Evolutionary conservation across 1,284 basidiomycete genomes (phyloP), one percentile per base, ranked within the genome.

Genomic region (Ceratobasidium sp.): DNA sequence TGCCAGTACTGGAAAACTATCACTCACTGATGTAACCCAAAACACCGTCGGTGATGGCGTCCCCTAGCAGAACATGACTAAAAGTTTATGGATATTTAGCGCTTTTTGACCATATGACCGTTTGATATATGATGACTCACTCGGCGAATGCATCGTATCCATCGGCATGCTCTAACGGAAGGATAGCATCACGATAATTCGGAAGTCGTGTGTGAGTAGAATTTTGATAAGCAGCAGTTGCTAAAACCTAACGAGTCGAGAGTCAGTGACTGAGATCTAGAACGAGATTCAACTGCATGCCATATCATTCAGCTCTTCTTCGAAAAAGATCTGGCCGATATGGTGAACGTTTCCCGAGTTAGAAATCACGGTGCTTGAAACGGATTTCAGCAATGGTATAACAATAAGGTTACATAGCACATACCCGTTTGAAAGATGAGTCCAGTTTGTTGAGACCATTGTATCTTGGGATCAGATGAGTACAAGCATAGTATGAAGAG

Each of bases 321-420:
- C 89, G 78, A 91, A 91, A 86, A 91, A 91, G 83, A 90, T 90
- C 81, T 92, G 91, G 0, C 90, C 91, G 20, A 87, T 86, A 82
- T 92, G 89, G 0, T 84, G 83, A 2, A 90, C 85, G 20, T 86
- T 84, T 15, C 87, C 87, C 9, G 87, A 86, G 61, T 82, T 81
- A 78, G 46, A 48, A 48, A 48, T 48, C 17, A 48, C 46, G 17
- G 46, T 48, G 12, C 46, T 48, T 48, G 2, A 48, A 48, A 4
- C 46, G 17, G 17, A 9, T 48, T 13, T 48, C 17, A 48, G 46
- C 10, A 48, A 12, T 9, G 7, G 7, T 17, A 17, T 48, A 1
- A 13, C 12, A 17, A 13, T 48, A 13, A 1, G 7, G 7, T 48
- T 48, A 17, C 87, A 87, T 57, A 83, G 77, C 23, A 85, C 79